phyloP scores from a whole-genome alignment of 768 basidiomycete species.

The Pisolithus tinctorius region DNA sequence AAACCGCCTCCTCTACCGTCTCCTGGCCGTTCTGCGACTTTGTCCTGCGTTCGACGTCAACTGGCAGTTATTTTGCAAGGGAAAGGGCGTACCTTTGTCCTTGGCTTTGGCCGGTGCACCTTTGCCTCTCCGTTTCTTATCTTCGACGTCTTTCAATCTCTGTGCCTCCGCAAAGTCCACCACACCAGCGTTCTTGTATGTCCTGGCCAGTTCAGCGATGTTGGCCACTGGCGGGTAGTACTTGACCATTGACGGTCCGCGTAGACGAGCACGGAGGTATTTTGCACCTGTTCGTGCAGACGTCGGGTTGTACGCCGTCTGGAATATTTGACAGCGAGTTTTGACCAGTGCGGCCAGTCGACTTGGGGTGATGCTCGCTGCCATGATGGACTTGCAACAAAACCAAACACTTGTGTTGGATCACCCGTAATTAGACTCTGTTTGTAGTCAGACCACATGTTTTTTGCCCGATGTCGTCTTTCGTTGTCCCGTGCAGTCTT shows the following conservation, averaged over 20 bases:
- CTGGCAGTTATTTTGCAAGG: neutral
- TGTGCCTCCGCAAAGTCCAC: conserved; percentile 62
- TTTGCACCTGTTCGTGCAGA: conserved; percentile 83
- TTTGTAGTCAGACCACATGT: too few species aligned
- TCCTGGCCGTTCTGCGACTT: conserved; percentile 44
- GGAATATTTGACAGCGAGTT: conserved; percentile 70
- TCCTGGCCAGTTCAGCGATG: conserved; percentile 42
- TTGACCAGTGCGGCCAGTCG: conserved; percentile 56
- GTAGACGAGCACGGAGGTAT: conserved; percentile 75
- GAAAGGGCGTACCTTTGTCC: conserved; percentile 42
- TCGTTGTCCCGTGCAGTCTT: conserved; percentile 6
- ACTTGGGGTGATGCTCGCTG: conserved; percentile 35
- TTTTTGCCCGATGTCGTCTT: conserved; percentile 11
- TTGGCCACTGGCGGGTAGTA: conserved; percentile 73
- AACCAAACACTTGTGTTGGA: neutral
- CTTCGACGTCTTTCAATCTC: conserved; percentile 60
- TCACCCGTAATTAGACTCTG: too few species aligned
- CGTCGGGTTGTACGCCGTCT: conserved; percentile 84
- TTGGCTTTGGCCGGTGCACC: conserved; percentile 80
- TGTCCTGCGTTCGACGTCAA: conserved; percentile 32
- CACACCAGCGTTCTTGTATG: conserved; percentile 53
- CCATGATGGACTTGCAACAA: conserved; percentile 11
- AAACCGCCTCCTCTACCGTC: conserved; percentile 22
- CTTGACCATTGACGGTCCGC: conserved; percentile 77
- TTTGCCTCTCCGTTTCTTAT: conserved; percentile 70